phyloP scores from a whole-genome alignment of 75 land plant genomes.

The Cunninghamia lanceolata region DNA sequence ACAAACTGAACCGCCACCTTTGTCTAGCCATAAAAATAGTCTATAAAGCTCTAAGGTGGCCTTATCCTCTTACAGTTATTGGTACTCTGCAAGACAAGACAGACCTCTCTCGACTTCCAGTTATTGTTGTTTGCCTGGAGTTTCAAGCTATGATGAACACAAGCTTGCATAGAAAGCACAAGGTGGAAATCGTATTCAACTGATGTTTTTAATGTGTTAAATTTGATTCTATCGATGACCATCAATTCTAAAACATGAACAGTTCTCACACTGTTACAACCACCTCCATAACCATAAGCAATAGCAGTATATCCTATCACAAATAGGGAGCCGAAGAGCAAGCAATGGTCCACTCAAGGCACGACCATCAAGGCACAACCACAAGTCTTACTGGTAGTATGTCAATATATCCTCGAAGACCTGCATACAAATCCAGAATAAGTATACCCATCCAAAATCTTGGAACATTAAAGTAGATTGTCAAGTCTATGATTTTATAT shows the following conservation, averaged over 20 bases:
- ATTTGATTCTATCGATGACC: background rate
- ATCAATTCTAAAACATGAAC: background rate
- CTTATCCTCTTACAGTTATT: background rate
- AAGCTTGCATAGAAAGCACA: background rate
- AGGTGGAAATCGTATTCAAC: background rate
- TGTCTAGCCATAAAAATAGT: background rate
- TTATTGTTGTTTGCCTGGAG: background rate
- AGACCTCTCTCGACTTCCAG: background rate
- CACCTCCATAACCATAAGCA: constrained; percentile 1
- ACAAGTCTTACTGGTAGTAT: constrained; percentile 5
- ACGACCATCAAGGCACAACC: background rate
- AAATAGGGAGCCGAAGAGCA: background rate
- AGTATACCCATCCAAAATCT: background rate
- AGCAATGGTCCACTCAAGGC: background rate
- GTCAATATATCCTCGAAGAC: constrained; percentile 9
- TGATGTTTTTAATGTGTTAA: background rate
- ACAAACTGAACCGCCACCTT: background rate
- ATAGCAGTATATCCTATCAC: background rate
- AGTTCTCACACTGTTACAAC: background rate
- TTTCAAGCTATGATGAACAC: background rate
- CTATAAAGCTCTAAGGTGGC: background rate
- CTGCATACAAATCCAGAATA: background rate
- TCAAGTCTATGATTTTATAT: background rate
- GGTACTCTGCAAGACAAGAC: background rate
- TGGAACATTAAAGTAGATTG: background rate